Percentiles rank a stretch among this genome's conserved stretches.
These are phyloP conservation scores for Ramalina peruviana DNA, from an alignment of 495 filamentous ascomycete genomes.

Conservation along the genomic window DNA sequence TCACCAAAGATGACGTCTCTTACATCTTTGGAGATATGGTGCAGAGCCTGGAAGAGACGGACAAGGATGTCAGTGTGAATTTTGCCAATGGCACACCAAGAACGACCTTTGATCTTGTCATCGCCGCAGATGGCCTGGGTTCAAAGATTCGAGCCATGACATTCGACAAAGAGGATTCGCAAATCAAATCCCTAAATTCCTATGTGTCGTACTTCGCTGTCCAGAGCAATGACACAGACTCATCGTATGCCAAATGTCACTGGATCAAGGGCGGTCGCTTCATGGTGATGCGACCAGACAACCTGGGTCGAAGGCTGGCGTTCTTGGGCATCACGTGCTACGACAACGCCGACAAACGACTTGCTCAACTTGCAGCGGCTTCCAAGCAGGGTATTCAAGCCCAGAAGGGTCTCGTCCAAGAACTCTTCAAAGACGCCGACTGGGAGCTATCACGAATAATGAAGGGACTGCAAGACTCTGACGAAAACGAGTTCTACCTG, in stretches of 20 bases:
- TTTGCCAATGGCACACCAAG: slow-evolving; percentile 24
- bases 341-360: slow-evolving; percentile 1
- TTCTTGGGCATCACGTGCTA: slow-evolving; percentile 18
- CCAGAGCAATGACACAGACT: slow-evolving; percentile 21
- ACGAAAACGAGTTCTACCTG: slow-evolving; percentile 11
- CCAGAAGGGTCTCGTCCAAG: slow-evolving; percentile 10
- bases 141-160: slow-evolving; percentile 22
- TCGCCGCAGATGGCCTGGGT: slow-evolving; percentile 15
- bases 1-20: slow-evolving; percentile 19
- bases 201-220: slow-evolving; percentile 30
- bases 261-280: slow-evolving; percentile 18
- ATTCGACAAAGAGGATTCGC: slow-evolving; percentile 17
- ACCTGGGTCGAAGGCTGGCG: slow-evolving; percentile 22
- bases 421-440: slow-evolving; percentile 10
- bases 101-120: slow-evolving; percentile 13
- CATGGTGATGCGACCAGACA: slow-evolving; percentile 27
- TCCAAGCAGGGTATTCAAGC: slow-evolving; percentile 8
- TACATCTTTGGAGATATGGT: neutral
- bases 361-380: slow-evolving; percentile 1
- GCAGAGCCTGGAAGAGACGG: slow-evolving; percentile 13
- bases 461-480: slow-evolving; percentile 7
- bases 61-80: slow-evolving; percentile 19
- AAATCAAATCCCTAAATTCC: slow-evolving; percentile 15
- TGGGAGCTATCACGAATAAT: slow-evolving; percentile 13
- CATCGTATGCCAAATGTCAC: slow-evolving; percentile 23